These are phyloP conservation scores for Lachancea kluyveri DNA, from an alignment of 805 yeast species.

Conservation along the genomic window DNA sequence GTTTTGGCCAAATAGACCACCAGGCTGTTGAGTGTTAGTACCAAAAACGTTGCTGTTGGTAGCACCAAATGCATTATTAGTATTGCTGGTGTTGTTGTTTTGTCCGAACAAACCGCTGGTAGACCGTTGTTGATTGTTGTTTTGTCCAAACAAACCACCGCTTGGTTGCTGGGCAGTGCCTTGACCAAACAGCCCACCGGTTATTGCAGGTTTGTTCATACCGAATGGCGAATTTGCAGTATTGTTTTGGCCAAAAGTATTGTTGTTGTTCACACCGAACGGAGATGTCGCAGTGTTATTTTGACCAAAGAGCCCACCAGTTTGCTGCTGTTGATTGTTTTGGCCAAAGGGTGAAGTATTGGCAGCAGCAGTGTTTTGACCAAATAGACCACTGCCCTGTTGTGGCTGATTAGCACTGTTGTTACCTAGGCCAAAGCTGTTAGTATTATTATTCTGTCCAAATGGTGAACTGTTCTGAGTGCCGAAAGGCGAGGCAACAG, in stretches of 20 bases:
- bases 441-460: constrained; percentile 32
- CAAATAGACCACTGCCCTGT: constrained; percentile 21
- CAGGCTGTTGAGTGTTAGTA: constrained; percentile 8
- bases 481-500: constrained; percentile 32
- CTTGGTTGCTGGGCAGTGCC: constrained; percentile 9
- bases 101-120: constrained; percentile 26
- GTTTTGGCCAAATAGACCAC: constrained; percentile 32
- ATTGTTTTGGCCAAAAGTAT: constrained; percentile 18
- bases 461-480: constrained; percentile 27
- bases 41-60: constrained; percentile 13
- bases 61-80: constrained; percentile 17
- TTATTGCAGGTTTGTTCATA: constrained; percentile 21
- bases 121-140: constrained; percentile 32
- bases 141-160: constrained; percentile 26
- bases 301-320: constrained; percentile 36
- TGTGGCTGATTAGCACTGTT: constrained; percentile 14
- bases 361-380: constrained; percentile 20
- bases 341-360: constrained; percentile 24
- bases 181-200: constrained; percentile 29
- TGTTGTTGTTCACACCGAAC: constrained; percentile 9
- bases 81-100: constrained; percentile 16
- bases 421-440: constrained; percentile 26
- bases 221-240: constrained; percentile 38
- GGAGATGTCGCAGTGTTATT: constrained; percentile 10
- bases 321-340: constrained; percentile 6